A percentile compares a stretch with the other conserved stretches of the same genome.
Evolutionary conservation across 2,329 filamentous ascomycete species (phyloP).

Genomic region (Chaetomiaceae sp.): DNA sequence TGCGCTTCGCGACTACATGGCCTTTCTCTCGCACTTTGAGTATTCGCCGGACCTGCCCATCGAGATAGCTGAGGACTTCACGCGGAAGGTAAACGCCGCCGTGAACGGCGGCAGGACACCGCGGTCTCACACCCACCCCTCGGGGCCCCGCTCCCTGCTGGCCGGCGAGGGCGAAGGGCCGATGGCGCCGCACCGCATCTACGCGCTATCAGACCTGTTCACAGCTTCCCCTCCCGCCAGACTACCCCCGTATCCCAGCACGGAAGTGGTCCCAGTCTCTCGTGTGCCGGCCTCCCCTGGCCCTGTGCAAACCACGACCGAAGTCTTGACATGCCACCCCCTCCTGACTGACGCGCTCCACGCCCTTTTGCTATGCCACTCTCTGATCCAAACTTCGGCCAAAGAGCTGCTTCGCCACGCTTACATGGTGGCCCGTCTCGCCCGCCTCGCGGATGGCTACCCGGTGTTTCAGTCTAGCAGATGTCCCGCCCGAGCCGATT

Average conservation of each 20-base stretch:
- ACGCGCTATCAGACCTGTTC: slow-evolving; percentile 61
- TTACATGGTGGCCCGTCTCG: slow-evolving; percentile 73
- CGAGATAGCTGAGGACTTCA: slow-evolving; percentile 54
- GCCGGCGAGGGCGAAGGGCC: slow-evolving; percentile 7
- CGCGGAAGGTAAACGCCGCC: slow-evolving; percentile 53
- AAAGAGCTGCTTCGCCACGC: slow-evolving; percentile 77
- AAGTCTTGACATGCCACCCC: slow-evolving; percentile 75
- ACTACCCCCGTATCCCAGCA: slow-evolving; percentile 62
- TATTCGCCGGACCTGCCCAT: slow-evolving; percentile 69
- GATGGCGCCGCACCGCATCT: slow-evolving; percentile 36
- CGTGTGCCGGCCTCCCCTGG: slow-evolving; percentile 27
- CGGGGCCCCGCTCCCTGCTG: slow-evolving; percentile 13
- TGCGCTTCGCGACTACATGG: slow-evolving; percentile 68
- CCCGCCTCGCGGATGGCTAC: slow-evolving; percentile 71
- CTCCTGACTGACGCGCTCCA: slow-evolving; percentile 75
- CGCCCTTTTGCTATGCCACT: slow-evolving; percentile 71
- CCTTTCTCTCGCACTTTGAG: slow-evolving; percentile 69
- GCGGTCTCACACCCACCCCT: slow-evolving; percentile 32
- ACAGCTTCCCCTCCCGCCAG: slow-evolving; percentile 60
- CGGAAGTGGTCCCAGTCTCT: slow-evolving; percentile 30
- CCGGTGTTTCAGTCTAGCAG: slow-evolving; percentile 72
- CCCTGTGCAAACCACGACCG: slow-evolving; percentile 39
- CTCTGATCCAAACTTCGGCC: slow-evolving; percentile 71
- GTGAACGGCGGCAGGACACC: slow-evolving; percentile 44
- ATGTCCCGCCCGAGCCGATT: slow-evolving; percentile 70